Evolutionary conservation across 352 stramenopile species (phyloP), one percentile per base, ranked within the genome.

Genomic region (Elongisporangium prolatum): DNA sequence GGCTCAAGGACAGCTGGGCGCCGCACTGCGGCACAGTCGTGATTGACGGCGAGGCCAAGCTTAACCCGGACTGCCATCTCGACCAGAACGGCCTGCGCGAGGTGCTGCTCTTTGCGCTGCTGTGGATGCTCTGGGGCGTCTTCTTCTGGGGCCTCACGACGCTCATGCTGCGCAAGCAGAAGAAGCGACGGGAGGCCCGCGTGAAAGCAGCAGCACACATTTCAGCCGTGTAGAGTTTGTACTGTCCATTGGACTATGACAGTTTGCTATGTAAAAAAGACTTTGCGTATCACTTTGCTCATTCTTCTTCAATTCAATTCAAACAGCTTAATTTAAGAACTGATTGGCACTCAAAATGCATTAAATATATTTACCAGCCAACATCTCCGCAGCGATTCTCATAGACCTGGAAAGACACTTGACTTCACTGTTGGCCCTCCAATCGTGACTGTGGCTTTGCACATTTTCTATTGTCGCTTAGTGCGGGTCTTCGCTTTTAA

Each of bases 1-100:
- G 68, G 59, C 77, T 98, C 55, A 98, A 98, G 72, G 96, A 98
- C 64, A 60, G 72, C 22, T 89, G 95, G 68, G 93, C 95, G n/a
- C 95, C 96, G 9, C 69, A 75, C 44, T 98, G 93, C 56, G 81
- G 78, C 51, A 90, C 78, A 4, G 64, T 93, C 44, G 80, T 85
- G 54, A 78, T 81, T 16, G 69, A 85, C 66, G 80, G 74, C 50
- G 58, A 79, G 51, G 65, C 80, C 4, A 62, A 74, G 57, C 65
- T 93, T 1, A 91, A 93, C 56, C 83, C 82, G 11, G 70, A 81
- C 8, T 93, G 82, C 63, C 67, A 68, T 28, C 59, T 82, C 54
- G 78, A 91, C 59, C 72, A 67, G 57, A 38, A 71, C 4, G 84
- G 85, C 5, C 79, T 96, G 51, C 73, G 75, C 17, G 49, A 88